Percentiles rank a stretch among this genome's conserved stretches.
phyloP scores from a whole-genome alignment of 257 asterid species.

The Solanum rostratum region DNA sequence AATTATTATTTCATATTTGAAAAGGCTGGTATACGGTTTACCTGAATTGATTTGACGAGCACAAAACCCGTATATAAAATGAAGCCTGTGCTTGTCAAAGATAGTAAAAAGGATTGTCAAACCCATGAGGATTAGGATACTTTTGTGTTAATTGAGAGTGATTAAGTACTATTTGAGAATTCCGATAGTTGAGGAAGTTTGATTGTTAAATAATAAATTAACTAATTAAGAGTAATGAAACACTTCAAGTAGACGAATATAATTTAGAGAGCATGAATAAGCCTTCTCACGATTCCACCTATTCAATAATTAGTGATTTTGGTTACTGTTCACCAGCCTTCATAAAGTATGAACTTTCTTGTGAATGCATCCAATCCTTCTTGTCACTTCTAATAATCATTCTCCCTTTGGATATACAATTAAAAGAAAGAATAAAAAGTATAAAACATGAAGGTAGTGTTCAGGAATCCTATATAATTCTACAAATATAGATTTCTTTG shows the following conservation, averaged over 20 bases:
- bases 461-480: background rate
- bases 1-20: background rate
- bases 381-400: background rate
- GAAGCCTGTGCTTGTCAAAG: background rate
- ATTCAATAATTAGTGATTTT: background rate
- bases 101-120: background rate
- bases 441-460: background rate
- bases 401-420: background rate
- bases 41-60: background rate
- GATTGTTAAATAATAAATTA: background rate
- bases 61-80: background rate
- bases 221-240: background rate
- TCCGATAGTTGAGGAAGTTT: background rate
- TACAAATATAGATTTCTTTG: background rate
- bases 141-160: background rate
- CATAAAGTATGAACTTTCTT: background rate
- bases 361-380: background rate
- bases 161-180: background rate
- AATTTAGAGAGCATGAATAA: background rate
- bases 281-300: background rate
- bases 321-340: background rate
- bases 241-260: background rate
- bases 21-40: background rate
- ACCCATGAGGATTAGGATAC: background rate
- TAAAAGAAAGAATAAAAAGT: background rate